These are phyloP conservation scores for Cutaneotrichosporon sp. DNA, from an alignment of 1,284 basidiomycete genomes.

Conservation along the genomic window DNA sequence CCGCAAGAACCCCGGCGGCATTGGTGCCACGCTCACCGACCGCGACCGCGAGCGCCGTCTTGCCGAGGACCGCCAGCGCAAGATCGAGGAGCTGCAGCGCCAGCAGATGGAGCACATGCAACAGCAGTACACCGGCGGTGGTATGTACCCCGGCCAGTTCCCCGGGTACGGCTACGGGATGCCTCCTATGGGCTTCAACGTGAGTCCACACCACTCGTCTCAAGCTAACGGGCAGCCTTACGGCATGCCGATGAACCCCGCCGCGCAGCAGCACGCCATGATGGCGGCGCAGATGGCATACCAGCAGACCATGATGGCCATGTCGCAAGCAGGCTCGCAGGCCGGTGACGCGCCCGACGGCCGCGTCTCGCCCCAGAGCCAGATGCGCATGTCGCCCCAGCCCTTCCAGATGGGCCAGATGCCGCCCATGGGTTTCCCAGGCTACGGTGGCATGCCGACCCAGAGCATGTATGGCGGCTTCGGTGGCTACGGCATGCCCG, in stretches of 20 bases:
- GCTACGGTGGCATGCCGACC: conserved; percentile 8
- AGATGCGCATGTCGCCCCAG: conserved; percentile 19
- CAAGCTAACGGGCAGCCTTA: conserved; percentile 18
- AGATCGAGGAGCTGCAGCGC: conserved; percentile 84
- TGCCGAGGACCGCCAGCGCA: conserved; percentile 87
- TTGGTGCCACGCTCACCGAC: conserved; percentile 92
- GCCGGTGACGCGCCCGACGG: conserved; percentile 57
- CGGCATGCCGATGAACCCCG: conserved; percentile 30
- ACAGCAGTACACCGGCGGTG: conserved; percentile 26
- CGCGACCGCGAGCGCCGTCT: conserved; percentile 87
- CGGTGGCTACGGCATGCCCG: conserved; percentile 13
- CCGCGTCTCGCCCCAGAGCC: conserved; percentile 19
- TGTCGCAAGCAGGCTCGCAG: conserved; percentile 75
- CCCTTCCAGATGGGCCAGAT: conserved; percentile 10
- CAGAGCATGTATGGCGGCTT: conserved; percentile 27
- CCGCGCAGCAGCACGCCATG: conserved; percentile 74
- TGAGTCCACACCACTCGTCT: conserved; percentile 15
- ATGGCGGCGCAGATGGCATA: conserved; percentile 89
- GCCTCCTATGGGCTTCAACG: conserved; percentile 53
- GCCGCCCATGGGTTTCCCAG: conserved; percentile 8
- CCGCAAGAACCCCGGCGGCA: conserved; percentile 87
- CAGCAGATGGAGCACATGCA: conserved; percentile 69
- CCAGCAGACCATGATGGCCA: conserved; percentile 75
- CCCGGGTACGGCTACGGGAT: conserved; percentile 51
- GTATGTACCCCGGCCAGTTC: conserved; percentile 30